These are phyloP conservation scores for Xylariaceae sp. DNA, from an alignment of 2,329 filamentous ascomycete genomes.

Conservation along the genomic window DNA sequence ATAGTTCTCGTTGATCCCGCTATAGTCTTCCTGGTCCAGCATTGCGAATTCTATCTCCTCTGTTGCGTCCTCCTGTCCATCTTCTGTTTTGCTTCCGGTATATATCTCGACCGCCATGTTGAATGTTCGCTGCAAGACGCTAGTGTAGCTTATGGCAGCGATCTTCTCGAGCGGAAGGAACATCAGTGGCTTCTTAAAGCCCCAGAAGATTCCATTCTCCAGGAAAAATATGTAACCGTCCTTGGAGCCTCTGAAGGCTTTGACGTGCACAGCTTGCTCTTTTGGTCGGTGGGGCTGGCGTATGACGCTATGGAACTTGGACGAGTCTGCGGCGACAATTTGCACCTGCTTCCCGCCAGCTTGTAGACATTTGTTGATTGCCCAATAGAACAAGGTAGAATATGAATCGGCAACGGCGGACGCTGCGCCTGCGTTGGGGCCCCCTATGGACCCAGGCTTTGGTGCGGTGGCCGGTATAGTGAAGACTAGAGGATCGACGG, in stretches of 20 bases:
- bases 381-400: slow-evolving; percentile 56
- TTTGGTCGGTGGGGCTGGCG: slow-evolving; percentile 53
- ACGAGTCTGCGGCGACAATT: slow-evolving; percentile 48
- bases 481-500: slow-evolving; percentile 57
- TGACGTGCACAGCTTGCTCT: slow-evolving; percentile 61
- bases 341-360: slow-evolving; percentile 42
- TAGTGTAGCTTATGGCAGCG: slow-evolving; percentile 60
- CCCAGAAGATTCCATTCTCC: slow-evolving; percentile 62
- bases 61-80: slow-evolving; percentile 39
- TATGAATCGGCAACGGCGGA: slow-evolving; percentile 54
- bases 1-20: slow-evolving; percentile 57
- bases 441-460: slow-evolving; percentile 53
- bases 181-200: slow-evolving; percentile 63
- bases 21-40: slow-evolving; percentile 64
- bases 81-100: slow-evolving; percentile 23
- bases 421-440: slow-evolving; percentile 44
- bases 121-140: slow-evolving; percentile 62
- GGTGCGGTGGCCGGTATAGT: slow-evolving; percentile 55
- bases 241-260: slow-evolving; percentile 61
- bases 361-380: slow-evolving; percentile 47
- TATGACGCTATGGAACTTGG: slow-evolving; percentile 52
- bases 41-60: slow-evolving; percentile 64
- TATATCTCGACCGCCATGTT: slow-evolving; percentile 61
- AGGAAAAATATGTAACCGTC: slow-evolving; percentile 65
- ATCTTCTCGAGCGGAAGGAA: slow-evolving; percentile 59